Percentiles rank a stretch among this genome's conserved stretches.
Evolutionary conservation across 108 stramenopile species (phyloP).

Genomic region (Nitzschia sp.): DNA sequence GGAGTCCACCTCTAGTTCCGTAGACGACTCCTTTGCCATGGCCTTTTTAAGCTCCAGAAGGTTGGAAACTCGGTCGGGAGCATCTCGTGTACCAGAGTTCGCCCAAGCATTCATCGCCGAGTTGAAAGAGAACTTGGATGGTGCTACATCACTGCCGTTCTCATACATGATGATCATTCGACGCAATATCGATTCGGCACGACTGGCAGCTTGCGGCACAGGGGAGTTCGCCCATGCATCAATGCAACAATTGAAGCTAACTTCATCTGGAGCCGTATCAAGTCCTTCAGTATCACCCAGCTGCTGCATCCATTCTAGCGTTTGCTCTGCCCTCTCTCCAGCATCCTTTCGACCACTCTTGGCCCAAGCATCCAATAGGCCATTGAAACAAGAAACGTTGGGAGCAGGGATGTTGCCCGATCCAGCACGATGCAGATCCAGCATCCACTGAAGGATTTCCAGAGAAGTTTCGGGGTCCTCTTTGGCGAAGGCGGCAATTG

Average conservation of each 20-base stretch:
- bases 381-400: constrained; percentile 38
- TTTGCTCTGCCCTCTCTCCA: constrained; percentile 34
- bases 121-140: constrained; percentile 18
- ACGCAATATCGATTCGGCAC: constrained; percentile 40
- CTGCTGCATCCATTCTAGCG: constrained; percentile 36
- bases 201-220: constrained; percentile 19
- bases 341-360: constrained; percentile 26
- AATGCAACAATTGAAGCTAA: constrained; percentile 39
- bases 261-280: constrained; percentile 54
- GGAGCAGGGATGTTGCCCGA: constrained; percentile 16
- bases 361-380: constrained; percentile 34
- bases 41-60: constrained; percentile 33
- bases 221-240: constrained; percentile 39
- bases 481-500: constrained; percentile 32
- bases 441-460: constrained; percentile 38
- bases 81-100: constrained; percentile 12
- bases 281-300: constrained; percentile 23
- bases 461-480: constrained; percentile 17
- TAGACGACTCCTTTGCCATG: not conserved
- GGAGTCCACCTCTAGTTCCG: constrained; percentile 5
- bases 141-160: constrained; percentile 6
- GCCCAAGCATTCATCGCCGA: constrained; percentile 46
- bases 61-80: constrained; percentile 17
- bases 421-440: not conserved
- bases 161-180: constrained; percentile 21